phyloP scores from a whole-genome alignment of 257 asterid species.

The Buddleja alternifolia region DNA sequence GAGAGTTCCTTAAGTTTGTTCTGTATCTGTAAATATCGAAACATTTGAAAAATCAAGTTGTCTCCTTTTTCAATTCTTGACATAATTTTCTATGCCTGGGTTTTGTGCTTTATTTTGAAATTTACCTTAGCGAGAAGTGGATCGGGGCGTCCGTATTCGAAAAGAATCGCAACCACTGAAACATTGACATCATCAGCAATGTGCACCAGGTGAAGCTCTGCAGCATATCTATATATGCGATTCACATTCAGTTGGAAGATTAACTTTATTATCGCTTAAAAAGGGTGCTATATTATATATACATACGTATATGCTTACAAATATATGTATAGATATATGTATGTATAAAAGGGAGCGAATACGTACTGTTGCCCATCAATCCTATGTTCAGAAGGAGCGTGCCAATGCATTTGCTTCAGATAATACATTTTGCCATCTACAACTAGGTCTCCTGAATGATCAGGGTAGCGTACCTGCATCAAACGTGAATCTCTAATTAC shows the following conservation, averaged over 20 bases:
- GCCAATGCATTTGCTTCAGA: conserved; percentile 91
- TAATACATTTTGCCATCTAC: conserved; percentile 54
- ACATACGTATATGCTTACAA: too few relatives aligned
- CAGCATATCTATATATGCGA: conserved; percentile 49
- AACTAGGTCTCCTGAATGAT: conserved; percentile 49
- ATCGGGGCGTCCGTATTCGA: conserved; percentile 60
- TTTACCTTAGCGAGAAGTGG: conserved; percentile 65
- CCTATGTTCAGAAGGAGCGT: conserved; percentile 84
- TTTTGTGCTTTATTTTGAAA: not conserved
- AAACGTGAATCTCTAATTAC: not conserved
- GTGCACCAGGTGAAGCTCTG: conserved; percentile 82
- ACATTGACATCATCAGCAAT: conserved; percentile 55
- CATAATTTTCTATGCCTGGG: not conserved
- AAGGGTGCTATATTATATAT: too few relatives aligned
- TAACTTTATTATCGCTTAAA: too few relatives aligned
- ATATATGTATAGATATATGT: not conserved
- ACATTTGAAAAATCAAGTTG: not conserved
- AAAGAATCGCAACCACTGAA: conserved; percentile 59
- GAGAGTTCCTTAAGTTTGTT: conserved; percentile 46
- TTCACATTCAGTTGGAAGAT: not conserved
- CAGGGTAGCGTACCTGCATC: conserved; percentile 74
- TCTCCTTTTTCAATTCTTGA: not conserved
- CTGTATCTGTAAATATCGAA: conserved; percentile 44
- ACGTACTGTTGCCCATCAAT: conserved; percentile 66
- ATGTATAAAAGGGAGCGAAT: too few relatives aligned